Evolutionary conservation across 257 asterid genomes (phyloP).

Genomic region (Scutellaria minor): DNA sequence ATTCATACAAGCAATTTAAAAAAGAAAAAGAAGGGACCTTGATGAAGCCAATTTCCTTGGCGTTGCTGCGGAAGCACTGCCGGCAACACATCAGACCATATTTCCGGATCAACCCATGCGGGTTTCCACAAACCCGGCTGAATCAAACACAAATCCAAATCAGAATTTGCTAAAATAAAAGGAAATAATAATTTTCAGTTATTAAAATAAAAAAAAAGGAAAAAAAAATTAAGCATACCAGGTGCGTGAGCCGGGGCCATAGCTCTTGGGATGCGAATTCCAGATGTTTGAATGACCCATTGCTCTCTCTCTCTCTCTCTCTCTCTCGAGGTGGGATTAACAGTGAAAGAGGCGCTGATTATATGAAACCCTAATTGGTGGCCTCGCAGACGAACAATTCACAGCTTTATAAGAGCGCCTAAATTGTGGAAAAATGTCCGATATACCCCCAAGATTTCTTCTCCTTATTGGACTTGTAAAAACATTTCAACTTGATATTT

Average conservation of each 20-base stretch:
- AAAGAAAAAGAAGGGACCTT: constrained; percentile 28
- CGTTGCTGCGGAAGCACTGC: constrained; percentile 57
- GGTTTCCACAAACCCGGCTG: constrained; percentile 53
- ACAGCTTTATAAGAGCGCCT: no score
- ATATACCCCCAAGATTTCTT: no score
- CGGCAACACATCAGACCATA: constrained; percentile 56
- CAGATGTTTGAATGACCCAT: constrained; percentile 61
- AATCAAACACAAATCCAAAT: background rate
- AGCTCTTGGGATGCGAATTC: constrained; percentile 59
- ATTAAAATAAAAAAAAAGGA: background rate
- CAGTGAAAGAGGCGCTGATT: constrained; percentile 6
- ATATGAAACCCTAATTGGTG: constrained; percentile 15
- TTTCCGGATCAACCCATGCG: constrained; percentile 45
- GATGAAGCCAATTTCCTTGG: constrained; percentile 56
- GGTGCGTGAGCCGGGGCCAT: constrained; percentile 59
- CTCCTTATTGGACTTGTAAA: no score
- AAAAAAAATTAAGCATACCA: constrained; percentile 34
- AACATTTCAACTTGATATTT: no score
- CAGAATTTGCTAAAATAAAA: background rate
- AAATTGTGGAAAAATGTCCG: no score
- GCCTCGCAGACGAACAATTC: no score
- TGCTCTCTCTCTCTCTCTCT: constrained; percentile 6
- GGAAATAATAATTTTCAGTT: background rate
- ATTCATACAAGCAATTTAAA: background rate
- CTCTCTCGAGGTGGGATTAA: background rate